phyloP scores from a whole-genome alignment of 148 eudicot species.

The Rhododendron ovatum region DNA sequence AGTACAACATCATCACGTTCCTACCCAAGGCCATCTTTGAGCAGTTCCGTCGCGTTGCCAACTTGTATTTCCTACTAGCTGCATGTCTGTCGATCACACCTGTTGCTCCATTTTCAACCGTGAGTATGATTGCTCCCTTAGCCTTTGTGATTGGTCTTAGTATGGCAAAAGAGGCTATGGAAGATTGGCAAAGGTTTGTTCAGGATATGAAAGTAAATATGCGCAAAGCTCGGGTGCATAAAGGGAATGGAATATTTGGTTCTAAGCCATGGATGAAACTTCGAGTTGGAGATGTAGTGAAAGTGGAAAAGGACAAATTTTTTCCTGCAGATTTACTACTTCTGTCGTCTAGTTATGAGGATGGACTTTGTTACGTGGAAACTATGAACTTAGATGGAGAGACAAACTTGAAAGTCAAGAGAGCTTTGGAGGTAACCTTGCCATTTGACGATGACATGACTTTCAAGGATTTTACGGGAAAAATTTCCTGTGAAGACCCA shows the following conservation, averaged over 20 bases:
- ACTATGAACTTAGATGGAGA: conserved; percentile 98
- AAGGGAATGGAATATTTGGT: conserved; percentile 48
- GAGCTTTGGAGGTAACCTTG: conserved; percentile 71
- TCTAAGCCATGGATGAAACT: conserved; percentile 49
- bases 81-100: conserved; percentile 66
- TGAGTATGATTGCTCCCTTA: conserved; percentile 94
- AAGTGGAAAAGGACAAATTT: conserved; percentile 80
- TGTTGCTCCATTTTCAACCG: conserved; percentile 64
- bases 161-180: too few species aligned
- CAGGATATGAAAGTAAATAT: too few species aligned
- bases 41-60: conserved; percentile 94
- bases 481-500: conserved; percentile 78
- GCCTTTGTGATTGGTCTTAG: background rate
- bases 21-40: conserved; percentile 52
- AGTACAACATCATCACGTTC: conserved; percentile 44
- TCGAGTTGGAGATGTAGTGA: conserved; percentile 32
- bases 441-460: conserved; percentile 58
- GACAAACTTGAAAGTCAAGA: conserved; percentile 87
- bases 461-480: conserved; percentile 60
- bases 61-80: conserved; percentile 79
- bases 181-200: too few species aligned
- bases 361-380: conserved; percentile 95
- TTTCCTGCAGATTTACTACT: conserved; percentile 91
- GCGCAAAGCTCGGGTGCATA: conserved; percentile 64
- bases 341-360: conserved; percentile 83